Evolutionary conservation across 1,284 basidiomycete species (phyloP).

Genomic region (Tilletiopsis washingtonensis): DNA sequence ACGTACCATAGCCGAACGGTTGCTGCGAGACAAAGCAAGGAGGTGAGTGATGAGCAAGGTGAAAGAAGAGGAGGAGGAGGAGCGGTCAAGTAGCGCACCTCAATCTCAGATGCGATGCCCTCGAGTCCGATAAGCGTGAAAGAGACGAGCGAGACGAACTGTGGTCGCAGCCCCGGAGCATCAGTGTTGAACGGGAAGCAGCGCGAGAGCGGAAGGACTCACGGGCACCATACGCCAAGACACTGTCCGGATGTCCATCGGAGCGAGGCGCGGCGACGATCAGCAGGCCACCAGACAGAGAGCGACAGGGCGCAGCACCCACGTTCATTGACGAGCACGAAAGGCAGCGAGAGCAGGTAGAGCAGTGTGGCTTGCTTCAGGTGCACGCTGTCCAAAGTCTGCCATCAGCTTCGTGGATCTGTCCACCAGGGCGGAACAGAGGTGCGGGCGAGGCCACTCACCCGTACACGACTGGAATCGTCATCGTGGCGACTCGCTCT

Average conservation of each 20-base stretch:
- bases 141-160: constrained; percentile 59
- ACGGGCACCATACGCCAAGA: background rate
- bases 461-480: constrained; percentile 10
- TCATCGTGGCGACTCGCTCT: constrained; percentile 56
- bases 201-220: too few species aligned
- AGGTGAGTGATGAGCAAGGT: too few species aligned
- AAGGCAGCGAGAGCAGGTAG: constrained; percentile 14
- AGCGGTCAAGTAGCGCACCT: too few species aligned
- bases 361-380: constrained; percentile 67
- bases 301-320: constrained; percentile 6
- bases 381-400: constrained; percentile 65
- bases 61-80: too few species aligned
- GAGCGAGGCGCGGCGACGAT: too few species aligned
- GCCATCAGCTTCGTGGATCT: background rate
- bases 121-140: constrained; percentile 89
- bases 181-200: too few species aligned
- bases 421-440: background rate
- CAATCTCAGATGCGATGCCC: constrained; percentile 83
- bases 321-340: constrained; percentile 19
- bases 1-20: too few species aligned
- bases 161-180: constrained; percentile 33
- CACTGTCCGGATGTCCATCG: background rate
- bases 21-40: too few species aligned
- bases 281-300: constrained; percentile 13
- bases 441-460: background rate